These are phyloP conservation scores for Ochromonas danica DNA, from an alignment of 108 stramenopile species.

Conservation along the genomic window DNA sequence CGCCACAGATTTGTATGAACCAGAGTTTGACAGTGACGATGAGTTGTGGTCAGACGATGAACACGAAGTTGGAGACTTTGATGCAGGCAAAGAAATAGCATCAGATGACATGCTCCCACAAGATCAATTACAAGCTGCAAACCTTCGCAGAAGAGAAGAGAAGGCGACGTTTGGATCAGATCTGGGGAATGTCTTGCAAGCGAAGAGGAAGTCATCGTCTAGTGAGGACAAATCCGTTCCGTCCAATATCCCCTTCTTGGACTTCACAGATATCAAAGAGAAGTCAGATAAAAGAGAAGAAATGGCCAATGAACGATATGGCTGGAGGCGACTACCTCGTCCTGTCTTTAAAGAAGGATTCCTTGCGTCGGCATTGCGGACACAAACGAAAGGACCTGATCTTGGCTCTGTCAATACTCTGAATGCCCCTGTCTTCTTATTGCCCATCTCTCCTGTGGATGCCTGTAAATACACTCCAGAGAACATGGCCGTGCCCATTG, in stretches of 20 bases:
- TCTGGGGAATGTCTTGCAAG: background rate
- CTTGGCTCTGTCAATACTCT: background rate
- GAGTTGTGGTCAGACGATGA: conserved; percentile 33
- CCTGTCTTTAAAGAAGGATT: conserved; percentile 1
- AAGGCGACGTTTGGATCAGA: background rate
- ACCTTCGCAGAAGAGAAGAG: background rate
- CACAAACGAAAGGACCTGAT: conserved; percentile 11
- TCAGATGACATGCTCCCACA: background rate
- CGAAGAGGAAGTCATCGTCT: background rate
- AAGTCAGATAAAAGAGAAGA: background rate
- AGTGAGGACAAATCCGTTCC: background rate
- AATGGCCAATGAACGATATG: background rate
- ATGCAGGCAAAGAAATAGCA: background rate
- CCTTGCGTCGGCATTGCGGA: background rate
- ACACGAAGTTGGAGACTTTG: conserved; percentile 7
- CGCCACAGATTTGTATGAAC: background rate
- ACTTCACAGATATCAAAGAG: background rate
- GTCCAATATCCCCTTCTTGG: conserved; percentile 7
- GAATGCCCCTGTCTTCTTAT: conserved; percentile 28
- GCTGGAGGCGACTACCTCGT: conserved; percentile 27
- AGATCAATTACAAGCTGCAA: background rate
- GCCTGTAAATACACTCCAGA: conserved; percentile 24
- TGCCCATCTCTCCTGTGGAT: conserved; percentile 36
- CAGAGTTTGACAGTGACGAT: conserved; percentile 26
- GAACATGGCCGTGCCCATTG: background rate